A percentile compares a stretch with the other conserved stretches of the same genome.
Evolutionary conservation across 768 basidiomycete species (phyloP).

Genomic region (Hirschioporus abietinus): DNA sequence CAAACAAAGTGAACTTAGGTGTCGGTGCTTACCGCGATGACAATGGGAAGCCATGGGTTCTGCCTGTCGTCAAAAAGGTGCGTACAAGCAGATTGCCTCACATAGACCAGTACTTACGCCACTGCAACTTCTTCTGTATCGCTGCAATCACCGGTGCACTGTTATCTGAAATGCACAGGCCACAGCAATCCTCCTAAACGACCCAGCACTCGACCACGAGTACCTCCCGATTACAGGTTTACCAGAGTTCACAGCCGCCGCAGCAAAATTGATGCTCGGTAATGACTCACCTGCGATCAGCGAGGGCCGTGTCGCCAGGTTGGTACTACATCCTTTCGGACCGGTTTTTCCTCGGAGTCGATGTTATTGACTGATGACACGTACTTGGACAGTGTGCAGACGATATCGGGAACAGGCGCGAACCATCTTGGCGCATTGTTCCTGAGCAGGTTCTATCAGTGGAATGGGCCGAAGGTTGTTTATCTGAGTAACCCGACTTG

Average conservation of each 20-base stretch:
- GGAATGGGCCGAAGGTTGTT: constrained; percentile 58
- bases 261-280: constrained; percentile 80
- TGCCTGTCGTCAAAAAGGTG: constrained; percentile 88
- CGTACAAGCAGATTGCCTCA: constrained; percentile 12
- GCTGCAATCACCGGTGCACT: not conserved
- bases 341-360: no score
- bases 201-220: constrained; percentile 80
- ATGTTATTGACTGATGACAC: not conserved
- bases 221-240: constrained; percentile 90
- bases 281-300: constrained; percentile 61
- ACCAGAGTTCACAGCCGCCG: constrained; percentile 73
- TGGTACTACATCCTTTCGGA: constrained; percentile 1
- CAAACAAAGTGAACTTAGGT: constrained; percentile 84
- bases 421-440: constrained; percentile 91
- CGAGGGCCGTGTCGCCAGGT: constrained; percentile 62
- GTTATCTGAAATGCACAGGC: constrained; percentile 42
- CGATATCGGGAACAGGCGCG: constrained; percentile 93
- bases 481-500: constrained; percentile 93
- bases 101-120: constrained; percentile 2
- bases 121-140: no score
- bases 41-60: constrained; percentile 83
- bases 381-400: constrained; percentile 56
- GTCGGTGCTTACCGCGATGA: constrained; percentile 93
- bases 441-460: constrained; percentile 76
- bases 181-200: constrained; percentile 59